Percentiles rank a stretch among this genome's conserved stretches.
Conservation (phyloP, 441 rosid genomes). For the Pelargonium fulgidum region DNA sequence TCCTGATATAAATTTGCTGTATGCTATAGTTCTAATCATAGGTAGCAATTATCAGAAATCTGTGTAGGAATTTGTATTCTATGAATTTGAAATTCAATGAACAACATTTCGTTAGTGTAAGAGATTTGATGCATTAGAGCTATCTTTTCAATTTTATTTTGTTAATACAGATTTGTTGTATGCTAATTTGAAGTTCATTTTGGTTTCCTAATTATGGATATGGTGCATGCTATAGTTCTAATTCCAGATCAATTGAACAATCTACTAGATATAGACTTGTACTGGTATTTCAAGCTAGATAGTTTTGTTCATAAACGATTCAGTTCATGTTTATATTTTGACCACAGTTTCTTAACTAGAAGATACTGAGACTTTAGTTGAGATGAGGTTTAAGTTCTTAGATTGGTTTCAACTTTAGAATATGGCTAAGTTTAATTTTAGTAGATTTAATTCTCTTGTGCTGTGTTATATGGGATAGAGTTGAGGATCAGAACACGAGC, state of each 20-base stretch:
- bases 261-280: background rate
- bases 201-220: too few relatives aligned
- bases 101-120: too few relatives aligned
- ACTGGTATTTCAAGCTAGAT: background rate
- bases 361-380: background rate
- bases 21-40: too few relatives aligned
- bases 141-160: too few relatives aligned
- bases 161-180: too few relatives aligned
- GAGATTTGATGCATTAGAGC: too few relatives aligned
- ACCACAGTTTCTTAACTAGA: background rate
- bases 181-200: background rate
- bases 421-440: background rate
- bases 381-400: background rate
- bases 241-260: background rate
- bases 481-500: too few relatives aligned
- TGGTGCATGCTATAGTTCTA: too few relatives aligned
- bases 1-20: too few relatives aligned
- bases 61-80: too few relatives aligned
- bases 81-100: too few relatives aligned
- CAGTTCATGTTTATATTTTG: background rate
- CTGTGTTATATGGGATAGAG: background rate
- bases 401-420: background rate
- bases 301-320: background rate
- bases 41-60: too few relatives aligned
- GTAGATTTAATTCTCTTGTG: background rate